Evolutionary conservation across 352 stramenopile genomes (phyloP).

Genomic region (Globisporangium cystogenes): DNA sequence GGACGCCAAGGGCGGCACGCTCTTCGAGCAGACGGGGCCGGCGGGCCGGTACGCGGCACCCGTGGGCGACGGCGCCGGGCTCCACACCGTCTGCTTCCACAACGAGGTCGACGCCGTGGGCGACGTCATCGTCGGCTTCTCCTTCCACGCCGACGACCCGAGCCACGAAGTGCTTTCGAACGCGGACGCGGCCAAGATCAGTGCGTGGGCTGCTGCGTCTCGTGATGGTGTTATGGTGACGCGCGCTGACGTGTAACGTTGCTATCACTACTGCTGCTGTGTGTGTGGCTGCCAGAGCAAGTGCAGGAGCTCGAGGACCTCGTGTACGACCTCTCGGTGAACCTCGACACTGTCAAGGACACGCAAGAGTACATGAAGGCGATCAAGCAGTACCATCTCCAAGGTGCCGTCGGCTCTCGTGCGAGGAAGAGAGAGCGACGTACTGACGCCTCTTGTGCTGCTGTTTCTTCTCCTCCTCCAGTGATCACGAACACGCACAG

Average conservation of each 20-base stretch:
- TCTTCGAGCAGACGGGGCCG: constrained; percentile 53
- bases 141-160: constrained; percentile 81
- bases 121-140: constrained; percentile 80
- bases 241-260: too few relatives aligned
- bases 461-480: constrained; percentile 10
- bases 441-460: too few relatives aligned
- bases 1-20: constrained; percentile 44
- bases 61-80: constrained; percentile 41
- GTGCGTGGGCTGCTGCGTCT: constrained; percentile 33
- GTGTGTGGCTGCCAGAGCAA: constrained; percentile 44
- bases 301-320: constrained; percentile 83
- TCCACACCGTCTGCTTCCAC: constrained; percentile 73
- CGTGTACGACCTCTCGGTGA: constrained; percentile 82
- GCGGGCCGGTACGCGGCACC: constrained; percentile 49
- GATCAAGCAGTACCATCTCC: constrained; percentile 73
- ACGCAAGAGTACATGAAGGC: constrained; percentile 85
- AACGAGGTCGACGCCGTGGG: constrained; percentile 51
- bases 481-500: constrained; percentile 83
- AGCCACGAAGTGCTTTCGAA: constrained; percentile 85
- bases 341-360: constrained; percentile 84
- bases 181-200: constrained; percentile 84
- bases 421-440: too few relatives aligned
- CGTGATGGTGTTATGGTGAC: too few relatives aligned
- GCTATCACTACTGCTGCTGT: background rate
- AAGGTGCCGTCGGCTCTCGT: constrained; percentile 25